Base-by-base conservation (phyloP, 2,329 filamentous ascomycete species). In the Colletotrichum sp. region DNA sequence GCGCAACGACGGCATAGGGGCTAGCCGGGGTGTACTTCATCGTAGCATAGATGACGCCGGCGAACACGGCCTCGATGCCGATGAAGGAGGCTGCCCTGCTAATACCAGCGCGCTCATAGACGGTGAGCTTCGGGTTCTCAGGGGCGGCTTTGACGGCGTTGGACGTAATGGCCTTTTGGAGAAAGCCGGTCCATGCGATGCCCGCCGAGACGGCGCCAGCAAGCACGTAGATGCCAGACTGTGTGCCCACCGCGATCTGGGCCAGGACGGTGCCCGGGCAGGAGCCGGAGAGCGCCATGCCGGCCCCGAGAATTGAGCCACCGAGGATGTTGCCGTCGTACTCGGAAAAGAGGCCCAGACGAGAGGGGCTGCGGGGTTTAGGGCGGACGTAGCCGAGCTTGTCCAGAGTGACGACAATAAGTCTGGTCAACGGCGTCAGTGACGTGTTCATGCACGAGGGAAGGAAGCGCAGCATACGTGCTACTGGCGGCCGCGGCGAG, bases 261-360 rank as follows among this genome's bases (percentile, higher is more conserved):
- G 90, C 89, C 65, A 93, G 88, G 7, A 93, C 87, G 1, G 92
- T 93, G 1, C 93, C 93, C 0, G 93, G 92, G 75, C 93, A 94
- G 0, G 92, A 90, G 10, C 92, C 92, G 0, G 92, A 90, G 18
- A 94, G 84, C 7, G 91, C 88, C 92, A 94, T 93, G 71, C 93
- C 93, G n/a, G 89, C 82, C 44, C 93, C 93, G 30, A 93, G 88
- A 4, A 94, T 83, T 18, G 87, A 80, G 6, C 93, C 93, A 71
- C 93, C 93, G 78, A 93, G 78, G 63, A 94, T 83, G 81, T 95
- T 94, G 72, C 92, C 93, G 79, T 93, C 92, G 79, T 92, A 92
- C 21, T 83, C 80, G 10, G 85, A 85, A 78, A 92, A 88, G 79
- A 92, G 84, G 69, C 88, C 89, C 30, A 92, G 80, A 7, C 88